A percentile compares a stretch with the other conserved stretches of the same genome.
These are phyloP conservation scores for Solanum medicagineum DNA, from an alignment of 257 asterid species.

Conservation along the genomic window DNA sequence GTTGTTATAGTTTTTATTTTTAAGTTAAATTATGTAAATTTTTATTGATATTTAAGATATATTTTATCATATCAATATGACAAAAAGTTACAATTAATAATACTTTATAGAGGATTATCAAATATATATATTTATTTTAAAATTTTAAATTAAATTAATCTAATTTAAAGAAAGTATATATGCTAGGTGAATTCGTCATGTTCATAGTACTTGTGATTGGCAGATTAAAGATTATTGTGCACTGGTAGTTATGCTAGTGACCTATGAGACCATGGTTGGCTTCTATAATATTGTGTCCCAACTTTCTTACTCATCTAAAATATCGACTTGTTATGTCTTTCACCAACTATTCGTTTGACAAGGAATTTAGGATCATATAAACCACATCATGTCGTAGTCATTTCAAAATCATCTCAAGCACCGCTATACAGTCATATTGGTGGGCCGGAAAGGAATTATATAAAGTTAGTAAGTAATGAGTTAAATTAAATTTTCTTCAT, in stretches of 20 bases:
- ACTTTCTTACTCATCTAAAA: background rate
- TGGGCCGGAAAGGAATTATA: background rate
- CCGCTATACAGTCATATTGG: background rate
- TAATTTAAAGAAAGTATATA: no score
- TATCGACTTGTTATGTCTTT: background rate
- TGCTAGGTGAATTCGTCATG: background rate
- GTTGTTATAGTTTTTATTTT: no score
- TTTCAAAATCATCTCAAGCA: background rate
- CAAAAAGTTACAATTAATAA: no score
- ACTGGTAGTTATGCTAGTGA: background rate
- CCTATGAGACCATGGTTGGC: background rate
- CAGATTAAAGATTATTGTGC: background rate
- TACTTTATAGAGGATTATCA: no score
- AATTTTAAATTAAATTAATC: no score
- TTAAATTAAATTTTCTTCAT: no score
- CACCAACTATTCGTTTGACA: background rate
- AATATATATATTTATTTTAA: no score
- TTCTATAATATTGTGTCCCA: background rate
- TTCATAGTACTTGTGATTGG: background rate
- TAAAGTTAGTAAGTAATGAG: background rate
- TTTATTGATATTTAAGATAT: no score
- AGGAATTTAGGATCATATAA: background rate
- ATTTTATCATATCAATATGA: no score
- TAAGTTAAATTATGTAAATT: no score
- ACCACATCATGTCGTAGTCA: background rate